Evolutionary conservation across 176 grass and related monocot genomes (phyloP).

Genomic region (Cenchrus fungigraminus): DNA sequence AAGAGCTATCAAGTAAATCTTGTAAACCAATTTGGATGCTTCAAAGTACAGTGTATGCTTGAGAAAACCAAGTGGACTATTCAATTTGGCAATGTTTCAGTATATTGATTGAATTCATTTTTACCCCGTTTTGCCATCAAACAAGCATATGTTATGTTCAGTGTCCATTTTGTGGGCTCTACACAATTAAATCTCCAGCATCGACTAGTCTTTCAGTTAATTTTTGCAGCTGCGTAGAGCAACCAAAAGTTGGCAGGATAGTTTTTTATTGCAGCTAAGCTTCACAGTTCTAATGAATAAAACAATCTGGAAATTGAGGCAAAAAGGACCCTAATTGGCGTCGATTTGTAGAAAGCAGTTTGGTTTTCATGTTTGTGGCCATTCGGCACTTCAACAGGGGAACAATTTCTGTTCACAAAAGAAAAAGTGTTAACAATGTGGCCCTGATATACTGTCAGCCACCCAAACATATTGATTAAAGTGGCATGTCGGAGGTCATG

Average conservation of each 20-base stretch:
- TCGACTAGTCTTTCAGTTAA: neutral
- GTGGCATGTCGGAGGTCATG: neutral
- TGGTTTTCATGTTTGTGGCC: too few species aligned
- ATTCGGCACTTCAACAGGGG: too few species aligned
- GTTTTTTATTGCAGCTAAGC: too few species aligned
- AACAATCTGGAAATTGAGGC: too few species aligned
- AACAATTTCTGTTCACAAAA: too few species aligned
- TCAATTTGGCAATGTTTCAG: conserved; percentile 16
- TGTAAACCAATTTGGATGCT: conserved; percentile 25
- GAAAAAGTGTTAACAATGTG: too few species aligned
- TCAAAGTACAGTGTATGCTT: conserved; percentile 15
- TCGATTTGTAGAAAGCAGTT: too few species aligned
- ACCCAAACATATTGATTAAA: neutral
- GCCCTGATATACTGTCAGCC: neutral
- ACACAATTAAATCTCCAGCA: neutral
- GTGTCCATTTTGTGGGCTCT: neutral
- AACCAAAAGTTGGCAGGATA: too few species aligned
- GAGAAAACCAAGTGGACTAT: neutral
- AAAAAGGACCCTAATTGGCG: too few species aligned
- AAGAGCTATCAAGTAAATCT: conserved; percentile 33
- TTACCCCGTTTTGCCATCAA: neutral
- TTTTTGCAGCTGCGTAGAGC: too few species aligned
- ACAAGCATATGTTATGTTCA: neutral
- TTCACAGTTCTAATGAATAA: too few species aligned
- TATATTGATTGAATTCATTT: neutral